Base-by-base conservation (phyloP, 768 basidiomycete species). In the Boletus patriciae region DNA sequence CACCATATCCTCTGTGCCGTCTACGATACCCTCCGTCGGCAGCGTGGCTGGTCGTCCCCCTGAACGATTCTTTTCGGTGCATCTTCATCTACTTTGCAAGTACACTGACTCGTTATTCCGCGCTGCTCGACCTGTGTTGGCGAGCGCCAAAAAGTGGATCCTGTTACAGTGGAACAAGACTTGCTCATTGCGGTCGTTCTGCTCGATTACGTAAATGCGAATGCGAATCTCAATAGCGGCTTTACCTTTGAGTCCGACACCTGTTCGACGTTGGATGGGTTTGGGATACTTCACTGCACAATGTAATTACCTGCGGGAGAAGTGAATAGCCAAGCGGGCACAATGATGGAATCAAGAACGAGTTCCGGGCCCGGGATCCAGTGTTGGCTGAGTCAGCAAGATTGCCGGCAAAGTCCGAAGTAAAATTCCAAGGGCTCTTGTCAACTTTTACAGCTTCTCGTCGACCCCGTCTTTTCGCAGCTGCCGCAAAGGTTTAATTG, bases 361-460 rank as follows among this genome's bases (percentile, higher is more conserved):
- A n/a, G 38, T 3, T n/a, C 38, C 38, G 38, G 18, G n/a, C 0
- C 38, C n/a, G n/a, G n/a, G 8, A 10, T 33, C 19, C 15, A 7
- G n/a, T 10, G 36, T 15, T 4, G 16, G 66, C 70, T 73, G 62
- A 68, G 59, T 72, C 72, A 72, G 68, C 70, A 6, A 2, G 0
- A 23, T 46, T 7, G 8, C 41, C 70, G 70, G 70, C 66, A 72
- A 64, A 58, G 0, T 54, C 70, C 70, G 70, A 57, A 38, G 67
- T 33, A 68, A 72, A 72, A 72, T 70, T 70, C 55, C 37, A 38
- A 53, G 27, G 25, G 36, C 27, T 38, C 45, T 48, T 50, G 60
- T 44, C 43, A 34, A 40, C 48, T 60, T 63, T 70, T 70, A 54
- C 54, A 49, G 50, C 48, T 54, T 27, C 34, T 57, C 57, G 54